These are phyloP conservation scores for Phylloporus arenicola DNA, from an alignment of 768 basidiomycete genomes.

Conservation along the genomic window DNA sequence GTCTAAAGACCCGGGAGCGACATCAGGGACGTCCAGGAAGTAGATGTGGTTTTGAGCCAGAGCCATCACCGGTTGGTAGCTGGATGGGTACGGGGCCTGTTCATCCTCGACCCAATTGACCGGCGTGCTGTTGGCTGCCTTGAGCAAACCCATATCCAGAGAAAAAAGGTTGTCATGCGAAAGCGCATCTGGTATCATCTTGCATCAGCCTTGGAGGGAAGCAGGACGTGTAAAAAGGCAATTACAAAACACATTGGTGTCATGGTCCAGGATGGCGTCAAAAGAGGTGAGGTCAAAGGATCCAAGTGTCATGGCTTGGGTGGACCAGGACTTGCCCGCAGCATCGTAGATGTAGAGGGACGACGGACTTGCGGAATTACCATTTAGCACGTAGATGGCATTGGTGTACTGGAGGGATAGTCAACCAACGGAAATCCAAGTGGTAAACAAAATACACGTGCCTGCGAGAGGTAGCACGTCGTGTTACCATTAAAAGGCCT, in stretches of 20 bases:
- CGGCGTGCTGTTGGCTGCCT: conserved; percentile 50
- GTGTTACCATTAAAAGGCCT: conserved; percentile 67
- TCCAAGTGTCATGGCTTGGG: conserved; percentile 52
- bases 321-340: conserved; percentile 67
- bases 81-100: conserved; percentile 48
- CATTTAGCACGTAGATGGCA: conserved; percentile 79
- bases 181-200: conserved; percentile 50
- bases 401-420: conserved; percentile 60
- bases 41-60: conserved; percentile 84
- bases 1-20: conserved; percentile 61
- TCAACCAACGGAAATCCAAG: neutral
- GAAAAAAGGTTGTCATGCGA: conserved; percentile 60
- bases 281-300: conserved; percentile 60
- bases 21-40: conserved; percentile 69
- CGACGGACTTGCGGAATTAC: conserved; percentile 62
- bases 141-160: conserved; percentile 65
- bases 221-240: neutral
- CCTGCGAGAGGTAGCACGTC: conserved; percentile 72
- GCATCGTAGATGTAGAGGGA: conserved; percentile 81
- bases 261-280: conserved; percentile 81
- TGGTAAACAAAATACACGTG: conserved; percentile 20
- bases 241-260: conserved; percentile 86
- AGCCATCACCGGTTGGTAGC: conserved; percentile 71
- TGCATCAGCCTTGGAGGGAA: conserved; percentile 6
- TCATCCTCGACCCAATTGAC: conserved; percentile 63